Base-by-base conservation (phyloP, 257 asterid genomes). In the Nicotiana noctiflora region DNA sequence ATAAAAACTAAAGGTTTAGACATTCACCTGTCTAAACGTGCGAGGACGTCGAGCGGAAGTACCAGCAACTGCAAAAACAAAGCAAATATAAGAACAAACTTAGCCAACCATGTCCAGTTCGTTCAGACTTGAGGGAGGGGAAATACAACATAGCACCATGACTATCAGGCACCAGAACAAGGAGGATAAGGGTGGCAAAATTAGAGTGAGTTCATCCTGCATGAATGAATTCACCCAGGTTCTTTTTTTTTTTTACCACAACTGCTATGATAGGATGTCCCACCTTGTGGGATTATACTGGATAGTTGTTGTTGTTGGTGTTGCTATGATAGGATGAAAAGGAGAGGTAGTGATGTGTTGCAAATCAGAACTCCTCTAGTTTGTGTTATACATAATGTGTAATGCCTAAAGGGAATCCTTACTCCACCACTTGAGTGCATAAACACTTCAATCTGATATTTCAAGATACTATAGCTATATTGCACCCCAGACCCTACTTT, bases 31-130 rank as follows among this genome's bases (percentile, higher is more conserved):
- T 84, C 72, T 94, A 89, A 94, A 94, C 5, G 96, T 86, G 79
- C 96, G 97, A 75, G 98, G 98, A 81, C 98, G 97, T 72, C 88
- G 80, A 65, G 95, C 82, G 81, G 98, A 94, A 80, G 95, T 85
- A 76, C 97, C 97, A 85, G 97, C 94, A 83, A 85, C 98, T 94
- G 96, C 74, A 83, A 82, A 63, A 77, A 40, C 31, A 60, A 29
- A 56, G 70, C 19, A 40, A 46, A 49, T 2, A 46, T 25, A 15
- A 72, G 25, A 37, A 49, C 15, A 9, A 4, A 14, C 40, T 23
- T 72, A 72, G 78, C 40, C 31, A 18, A 72, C 14, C 32, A 9
- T 19, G 60, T 64, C 74, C 61, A 72, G 15, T 72, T 21, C 2
- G 32, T 7, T 7, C 40, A 70, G 57, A 40, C 19, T 19, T 64